Evolutionary conservation across 1,139 yeast genomes (phyloP), one percentile per base, ranked within the genome.

Genomic region (Eremothecium cymbalariae): DNA sequence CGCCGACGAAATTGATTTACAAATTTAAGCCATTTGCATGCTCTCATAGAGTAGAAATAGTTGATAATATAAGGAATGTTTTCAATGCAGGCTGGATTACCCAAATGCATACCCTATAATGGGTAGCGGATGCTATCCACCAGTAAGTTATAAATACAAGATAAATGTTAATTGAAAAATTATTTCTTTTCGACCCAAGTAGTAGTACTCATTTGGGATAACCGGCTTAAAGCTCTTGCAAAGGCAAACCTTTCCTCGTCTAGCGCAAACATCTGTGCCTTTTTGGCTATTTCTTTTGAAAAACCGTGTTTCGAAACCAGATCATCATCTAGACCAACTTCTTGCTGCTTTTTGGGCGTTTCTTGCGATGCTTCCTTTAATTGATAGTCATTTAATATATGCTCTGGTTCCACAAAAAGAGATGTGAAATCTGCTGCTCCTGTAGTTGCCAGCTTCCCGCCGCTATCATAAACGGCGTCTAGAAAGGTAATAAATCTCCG

Each of bases 191-290:
- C 85, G 9, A 84, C 79, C 98, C 98, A 90, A 36, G 82, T 94
- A 28, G 78, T 78, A 4, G 95, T 81, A 47, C 94, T 80, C 96
- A 90, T 90, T 50, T 90, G 97, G 34, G 90, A 72, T 46, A 90
- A 67, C 55, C 98, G 72, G 47, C 93, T 79, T 43, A 90, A 66
- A 0, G 97, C 96, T 53, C 98, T 70, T 1, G 96, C 95, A 66
- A 88, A 90, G 11, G 98, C 98, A 65, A 90, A 90, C 58, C 80
- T 73, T 60, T 90, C 98, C 59, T 90, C 98, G 56, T 86, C 97
- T 5, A 81, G 63, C 29, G 81, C 82, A 62, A 90, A 88, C 75
- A 85, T 75, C 22, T 81, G 65, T 1, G 93, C 82, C 54, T 78
- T 75, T 46, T 78, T 72, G n/a, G 90, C 84, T 36, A 80, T 66